Evolutionary conservation across 2,329 filamentous ascomycete genomes (phyloP).

Genomic region (Cercospora citrullina): DNA sequence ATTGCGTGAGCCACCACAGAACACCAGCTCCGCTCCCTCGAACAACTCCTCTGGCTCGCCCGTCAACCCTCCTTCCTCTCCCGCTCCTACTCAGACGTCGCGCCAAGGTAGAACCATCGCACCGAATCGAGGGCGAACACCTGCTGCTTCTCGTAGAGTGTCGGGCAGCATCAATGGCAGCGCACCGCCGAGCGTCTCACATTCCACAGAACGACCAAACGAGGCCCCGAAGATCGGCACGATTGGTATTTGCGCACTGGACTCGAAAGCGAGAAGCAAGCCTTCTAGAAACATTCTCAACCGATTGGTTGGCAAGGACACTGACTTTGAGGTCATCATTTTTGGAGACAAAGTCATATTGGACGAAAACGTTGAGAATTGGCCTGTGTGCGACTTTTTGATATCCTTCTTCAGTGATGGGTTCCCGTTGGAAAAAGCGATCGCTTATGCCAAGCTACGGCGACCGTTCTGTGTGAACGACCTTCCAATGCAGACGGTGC

Average conservation of each 20-base stretch:
- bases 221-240: slow-evolving; percentile 58
- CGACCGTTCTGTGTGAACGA: slow-evolving; percentile 98
- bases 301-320: slow-evolving; percentile 82
- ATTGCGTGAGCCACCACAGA: slow-evolving; percentile 39
- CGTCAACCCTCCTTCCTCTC: slow-evolving; percentile 67
- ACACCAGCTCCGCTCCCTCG: slow-evolving; percentile 53
- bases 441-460: slow-evolving; percentile 87
- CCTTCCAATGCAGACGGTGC: slow-evolving; percentile 91
- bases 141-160: slow-evolving; percentile 68
- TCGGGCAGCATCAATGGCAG: slow-evolving; percentile 47
- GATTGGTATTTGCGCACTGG: slow-evolving; percentile 92
- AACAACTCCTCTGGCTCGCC: slow-evolving; percentile 78
- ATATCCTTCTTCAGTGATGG: slow-evolving; percentile 99
- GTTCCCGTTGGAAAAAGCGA: slow-evolving; percentile 94
- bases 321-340: slow-evolving; percentile 93
- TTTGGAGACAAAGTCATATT: slow-evolving; percentile 99
- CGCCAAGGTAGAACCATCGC: slow-evolving; percentile 29
- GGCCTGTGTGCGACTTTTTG: slow-evolving; percentile 93
- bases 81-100: slow-evolving; percentile 21
- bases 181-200: slow-evolving; percentile 78
- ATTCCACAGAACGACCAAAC: slow-evolving; percentile 67
- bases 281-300: slow-evolving; percentile 96
- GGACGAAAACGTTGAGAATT: slow-evolving; percentile 94
- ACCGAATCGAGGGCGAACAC: slow-evolving; percentile 43
- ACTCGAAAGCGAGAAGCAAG: slow-evolving; percentile 94